Evolutionary conservation across 495 filamentous ascomycete genomes (phyloP), one percentile per base, ranked within the genome.

Genomic region (Penicillium tannophilum): DNA sequence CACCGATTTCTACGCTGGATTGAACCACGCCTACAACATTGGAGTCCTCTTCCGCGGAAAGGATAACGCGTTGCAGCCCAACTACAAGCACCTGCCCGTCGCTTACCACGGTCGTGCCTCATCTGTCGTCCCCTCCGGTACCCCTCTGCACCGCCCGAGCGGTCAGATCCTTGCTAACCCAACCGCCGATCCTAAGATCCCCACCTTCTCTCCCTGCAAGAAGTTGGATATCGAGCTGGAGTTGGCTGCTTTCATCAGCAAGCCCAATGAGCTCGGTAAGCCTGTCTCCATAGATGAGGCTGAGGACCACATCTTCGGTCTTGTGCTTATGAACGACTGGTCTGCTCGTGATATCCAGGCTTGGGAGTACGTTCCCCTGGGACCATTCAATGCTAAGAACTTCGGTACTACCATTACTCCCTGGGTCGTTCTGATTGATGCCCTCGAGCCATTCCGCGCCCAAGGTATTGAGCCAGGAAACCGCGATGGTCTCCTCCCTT

Each of bases 321-420:
- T 92, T 28, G 93, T 97, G 3, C 76, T 97, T 49, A 82, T 97
- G 79, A 97, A 97, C 72, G 93, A 97, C 72, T 97, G 93, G 93
- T 92, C 88, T 59, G 93, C 92, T 10, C 79, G 93, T 51, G 93
- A 97, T 67, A 88, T 97, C 45, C 93, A 97, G 71, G 79, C 81
- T 6, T 97, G 92, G 92, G 93, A 97, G 74, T 95, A 93, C 63
- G 76, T 91, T 2, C 90, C 90, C 4, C 74, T 94, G 24, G 90
- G 90, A 0, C 93, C 93, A 1, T 97, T 98, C 76, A 93, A 90
- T 59, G 79, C 85, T 6, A 98, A 98, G 82, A 96, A 94, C 71
- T 96, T 97, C 72, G 91, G 86, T n/a, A 94, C 92, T 0, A 89
- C 84, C 3, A 90, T 97, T 59, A 90, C 86, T 54, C 82, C 92